A percentile compares a stretch with the other conserved stretches of the same genome.
Evolutionary conservation across 176 grass and related monocot genomes (phyloP).

Genomic region (Bromus sterilis): DNA sequence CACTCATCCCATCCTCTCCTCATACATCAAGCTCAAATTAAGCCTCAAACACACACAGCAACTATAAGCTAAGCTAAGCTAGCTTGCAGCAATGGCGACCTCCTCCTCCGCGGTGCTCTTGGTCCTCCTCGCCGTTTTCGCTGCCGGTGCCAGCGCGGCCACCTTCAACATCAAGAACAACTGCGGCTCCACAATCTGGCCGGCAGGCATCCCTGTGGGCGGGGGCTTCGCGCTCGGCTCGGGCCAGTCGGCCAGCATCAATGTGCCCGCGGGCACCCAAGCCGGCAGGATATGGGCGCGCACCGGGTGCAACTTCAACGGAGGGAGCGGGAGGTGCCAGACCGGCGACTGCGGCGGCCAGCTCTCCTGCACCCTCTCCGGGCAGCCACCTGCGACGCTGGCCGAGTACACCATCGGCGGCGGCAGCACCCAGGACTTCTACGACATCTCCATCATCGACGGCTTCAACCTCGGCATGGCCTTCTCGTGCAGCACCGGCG

Average conservation of each 20-base stretch:
- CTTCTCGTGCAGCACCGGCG: slow-evolving; percentile 2
- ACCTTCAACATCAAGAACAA: background rate
- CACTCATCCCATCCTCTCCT: background rate
- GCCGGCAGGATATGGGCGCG: background rate
- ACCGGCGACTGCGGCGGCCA: background rate
- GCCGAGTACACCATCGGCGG: slow-evolving; percentile 10
- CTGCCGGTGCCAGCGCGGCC: background rate
- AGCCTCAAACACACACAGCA: too few relatives aligned
- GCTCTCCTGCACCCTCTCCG: background rate
- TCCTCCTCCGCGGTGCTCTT: background rate
- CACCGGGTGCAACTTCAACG: background rate
- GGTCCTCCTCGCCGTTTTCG: background rate
- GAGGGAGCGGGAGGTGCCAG: background rate
- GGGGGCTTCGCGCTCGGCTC: background rate
- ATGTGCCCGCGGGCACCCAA: background rate
- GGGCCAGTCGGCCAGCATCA: background rate
- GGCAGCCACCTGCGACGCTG: background rate
- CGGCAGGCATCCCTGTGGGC: background rate
- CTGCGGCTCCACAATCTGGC: background rate
- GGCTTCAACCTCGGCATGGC: background rate
- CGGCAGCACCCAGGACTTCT: background rate
- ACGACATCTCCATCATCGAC: slow-evolving; percentile 17
- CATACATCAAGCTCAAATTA: too few relatives aligned
- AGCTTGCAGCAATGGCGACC: background rate
- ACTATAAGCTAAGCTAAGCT: background rate